These are phyloP conservation scores for Stygiomarasmius scandens DNA, from an alignment of 1,284 basidiomycete species.

Conservation along the genomic window DNA sequence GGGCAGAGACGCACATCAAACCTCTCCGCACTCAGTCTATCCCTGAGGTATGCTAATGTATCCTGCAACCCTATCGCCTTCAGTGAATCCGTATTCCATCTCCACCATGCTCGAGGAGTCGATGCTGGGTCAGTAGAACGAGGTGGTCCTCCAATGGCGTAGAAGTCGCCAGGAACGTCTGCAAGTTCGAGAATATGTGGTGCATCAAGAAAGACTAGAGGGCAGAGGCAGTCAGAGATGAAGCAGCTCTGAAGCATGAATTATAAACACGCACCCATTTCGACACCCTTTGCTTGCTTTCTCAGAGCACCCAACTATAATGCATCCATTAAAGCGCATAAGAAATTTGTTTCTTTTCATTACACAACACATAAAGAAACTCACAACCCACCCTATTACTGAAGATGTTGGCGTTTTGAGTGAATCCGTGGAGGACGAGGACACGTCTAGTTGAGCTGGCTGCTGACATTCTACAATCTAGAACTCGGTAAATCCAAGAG, in stretches of 20 bases:
- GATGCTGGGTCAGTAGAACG: conserved; percentile 59
- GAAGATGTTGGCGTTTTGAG: conserved; percentile 78
- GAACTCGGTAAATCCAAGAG: conserved; percentile 4
- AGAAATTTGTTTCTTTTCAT: background rate
- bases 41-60: conserved; percentile 46
- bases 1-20: conserved; percentile 56
- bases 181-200: conserved; percentile 74
- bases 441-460: conserved; percentile 37
- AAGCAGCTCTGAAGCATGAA: background rate
- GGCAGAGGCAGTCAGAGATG: conserved; percentile 6
- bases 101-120: conserved; percentile 84
- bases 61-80: conserved; percentile 66
- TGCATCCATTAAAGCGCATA: background rate
- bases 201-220: conserved; percentile 78
- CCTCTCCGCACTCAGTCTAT: conserved; percentile 49
- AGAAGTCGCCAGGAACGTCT: conserved; percentile 67
- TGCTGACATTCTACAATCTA: too few species aligned
- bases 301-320: conserved; percentile 73
- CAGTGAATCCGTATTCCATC: conserved; percentile 48
- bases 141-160: conserved; percentile 43
- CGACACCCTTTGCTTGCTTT: conserved; percentile 70
- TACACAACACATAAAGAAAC: background rate
- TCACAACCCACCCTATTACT: conserved; percentile 68
- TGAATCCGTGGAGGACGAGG: conserved; percentile 68
- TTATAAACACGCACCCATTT: conserved; percentile 55